A percentile compares a stretch with the other conserved stretches of the same genome.
Conservation (phyloP, 2,329 filamentous ascomycete genomes). For the Aspergillus sp. region DNA sequence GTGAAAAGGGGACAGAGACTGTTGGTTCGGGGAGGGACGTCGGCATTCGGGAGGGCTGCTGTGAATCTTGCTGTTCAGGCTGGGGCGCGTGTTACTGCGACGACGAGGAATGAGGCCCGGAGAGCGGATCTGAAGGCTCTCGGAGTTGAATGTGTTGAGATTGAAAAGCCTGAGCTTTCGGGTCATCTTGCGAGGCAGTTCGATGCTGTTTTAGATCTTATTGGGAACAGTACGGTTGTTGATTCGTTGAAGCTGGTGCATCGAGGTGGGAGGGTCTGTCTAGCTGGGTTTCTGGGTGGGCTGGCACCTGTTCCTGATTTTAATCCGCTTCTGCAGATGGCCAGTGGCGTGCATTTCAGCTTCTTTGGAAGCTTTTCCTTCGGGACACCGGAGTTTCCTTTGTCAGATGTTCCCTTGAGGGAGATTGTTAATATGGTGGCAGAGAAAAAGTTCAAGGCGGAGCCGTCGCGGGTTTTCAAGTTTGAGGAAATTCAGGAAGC, state of each 20-base stretch:
- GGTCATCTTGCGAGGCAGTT: conserved; percentile 20
- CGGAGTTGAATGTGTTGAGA: conserved; percentile 27
- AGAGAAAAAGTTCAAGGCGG: conserved; percentile 24
- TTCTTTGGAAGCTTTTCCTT: conserved; percentile 35
- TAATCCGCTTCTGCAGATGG: conserved; percentile 49
- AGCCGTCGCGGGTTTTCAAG: conserved; percentile 1
- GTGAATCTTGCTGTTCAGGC: conserved; percentile 37
- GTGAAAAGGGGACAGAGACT: conserved; percentile 35
- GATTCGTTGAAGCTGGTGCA: conserved; percentile 40
- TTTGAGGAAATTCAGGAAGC: conserved; percentile 10
- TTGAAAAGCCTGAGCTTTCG: conserved; percentile 21
- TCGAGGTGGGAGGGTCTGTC: conserved; percentile 37
- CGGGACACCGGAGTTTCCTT: conserved; percentile 25
- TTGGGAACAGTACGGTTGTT: conserved; percentile 41
- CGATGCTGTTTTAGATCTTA: conserved; percentile 41
- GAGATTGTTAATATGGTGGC: conserved; percentile 41
- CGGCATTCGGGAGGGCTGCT: conserved; percentile 43
- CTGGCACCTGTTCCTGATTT: conserved; percentile 41
- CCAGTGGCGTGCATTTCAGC: conserved; percentile 47
- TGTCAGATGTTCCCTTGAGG: conserved; percentile 41
- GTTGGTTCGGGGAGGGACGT: conserved; percentile 45
- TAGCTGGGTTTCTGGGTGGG: conserved; percentile 45
- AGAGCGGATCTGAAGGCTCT: conserved; percentile 28
- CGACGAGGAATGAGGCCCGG: conserved; percentile 35
- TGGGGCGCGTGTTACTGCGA: conserved; percentile 41